Conservation (phyloP, 1,284 basidiomycete species). For the Stereum hirsutum region DNA sequence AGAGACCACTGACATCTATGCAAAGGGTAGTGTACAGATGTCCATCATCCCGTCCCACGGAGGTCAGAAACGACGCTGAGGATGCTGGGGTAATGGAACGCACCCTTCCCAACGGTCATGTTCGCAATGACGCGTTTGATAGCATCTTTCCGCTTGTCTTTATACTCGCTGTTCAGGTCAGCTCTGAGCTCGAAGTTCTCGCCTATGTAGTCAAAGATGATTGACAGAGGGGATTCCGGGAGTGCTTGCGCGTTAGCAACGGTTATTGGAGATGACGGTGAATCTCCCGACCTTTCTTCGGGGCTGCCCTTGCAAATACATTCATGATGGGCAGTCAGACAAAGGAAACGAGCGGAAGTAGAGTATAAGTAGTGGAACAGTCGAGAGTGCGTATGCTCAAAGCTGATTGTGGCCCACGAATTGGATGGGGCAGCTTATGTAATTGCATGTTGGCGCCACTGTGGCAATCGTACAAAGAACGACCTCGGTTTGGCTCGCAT, state of each 20-base stretch:
- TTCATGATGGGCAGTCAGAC: slow-evolving; percentile 10
- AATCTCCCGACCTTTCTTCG: slow-evolving; percentile 11
- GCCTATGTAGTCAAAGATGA: slow-evolving; percentile 26
- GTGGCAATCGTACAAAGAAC: too few relatives aligned
- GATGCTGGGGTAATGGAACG: too few relatives aligned
- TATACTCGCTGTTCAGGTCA: slow-evolving; percentile 94
- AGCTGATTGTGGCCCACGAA: too few relatives aligned
- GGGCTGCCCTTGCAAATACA: slow-evolving; percentile 13
- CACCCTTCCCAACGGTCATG: slow-evolving; percentile 93
- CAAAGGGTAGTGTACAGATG: slow-evolving; percentile 9
- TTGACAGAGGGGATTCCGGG: not conserved
- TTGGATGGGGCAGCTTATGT: too few relatives aligned
- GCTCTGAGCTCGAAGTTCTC: slow-evolving; percentile 94
- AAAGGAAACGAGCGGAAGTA: too few relatives aligned
- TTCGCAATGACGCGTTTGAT: slow-evolving; percentile 96
- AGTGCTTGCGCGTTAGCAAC: not conserved
- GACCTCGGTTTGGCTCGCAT: too few relatives aligned
- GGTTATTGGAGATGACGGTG: not conserved
- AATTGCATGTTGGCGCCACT: too few relatives aligned
- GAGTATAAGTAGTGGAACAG: too few relatives aligned
- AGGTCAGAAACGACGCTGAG: not conserved
- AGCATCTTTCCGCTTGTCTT: slow-evolving; percentile 94
- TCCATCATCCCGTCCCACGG: too few relatives aligned
- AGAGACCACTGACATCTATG: slow-evolving; percentile 89
- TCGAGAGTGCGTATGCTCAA: too few relatives aligned